Percentiles rank a stretch among this genome's conserved stretches.
Conservation (phyloP, 345 rosid species). For the Reutealis trisperma region DNA sequence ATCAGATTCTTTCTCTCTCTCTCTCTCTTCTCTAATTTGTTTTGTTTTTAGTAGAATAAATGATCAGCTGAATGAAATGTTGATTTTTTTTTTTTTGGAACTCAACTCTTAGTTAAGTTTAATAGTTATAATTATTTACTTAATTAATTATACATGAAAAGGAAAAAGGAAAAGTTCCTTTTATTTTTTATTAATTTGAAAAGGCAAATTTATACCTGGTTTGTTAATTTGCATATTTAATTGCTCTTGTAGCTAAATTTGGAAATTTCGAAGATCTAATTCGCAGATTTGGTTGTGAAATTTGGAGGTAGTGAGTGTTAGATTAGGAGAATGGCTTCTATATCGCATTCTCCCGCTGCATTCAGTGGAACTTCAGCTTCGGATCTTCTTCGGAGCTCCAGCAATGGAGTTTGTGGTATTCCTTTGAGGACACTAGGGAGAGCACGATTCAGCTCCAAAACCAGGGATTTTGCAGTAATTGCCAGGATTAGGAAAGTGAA, state of each 20-base stretch:
- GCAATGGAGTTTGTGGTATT: slow-evolving; percentile 50
- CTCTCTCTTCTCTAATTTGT: not conserved
- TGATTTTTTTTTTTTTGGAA: no score
- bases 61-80: no score
- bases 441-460: slow-evolving; percentile 33
- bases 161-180: no score
- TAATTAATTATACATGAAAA: no score
- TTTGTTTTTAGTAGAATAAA: no score
- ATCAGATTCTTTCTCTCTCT: not conserved
- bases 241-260: slow-evolving; percentile 1
- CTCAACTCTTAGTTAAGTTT: no score
- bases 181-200: no score
- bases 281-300: slow-evolving; percentile 17
- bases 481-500: slow-evolving; percentile 74
- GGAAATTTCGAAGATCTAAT: slow-evolving; percentile 14
- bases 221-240: slow-evolving; percentile 1
- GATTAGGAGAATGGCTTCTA: slow-evolving; percentile 56
- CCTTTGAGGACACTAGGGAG: slow-evolving; percentile 61
- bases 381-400: slow-evolving; percentile 77
- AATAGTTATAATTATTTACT: no score
- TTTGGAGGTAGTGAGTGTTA: slow-evolving; percentile 16
- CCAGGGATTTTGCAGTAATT: slow-evolving; percentile 38
- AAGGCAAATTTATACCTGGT: no score
- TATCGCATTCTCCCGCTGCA: slow-evolving; percentile 52
- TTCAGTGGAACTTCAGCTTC: slow-evolving; percentile 58